Base-by-base conservation (phyloP, 352 stramenopile genomes). In the Globisporangium recalcitrans region DNA sequence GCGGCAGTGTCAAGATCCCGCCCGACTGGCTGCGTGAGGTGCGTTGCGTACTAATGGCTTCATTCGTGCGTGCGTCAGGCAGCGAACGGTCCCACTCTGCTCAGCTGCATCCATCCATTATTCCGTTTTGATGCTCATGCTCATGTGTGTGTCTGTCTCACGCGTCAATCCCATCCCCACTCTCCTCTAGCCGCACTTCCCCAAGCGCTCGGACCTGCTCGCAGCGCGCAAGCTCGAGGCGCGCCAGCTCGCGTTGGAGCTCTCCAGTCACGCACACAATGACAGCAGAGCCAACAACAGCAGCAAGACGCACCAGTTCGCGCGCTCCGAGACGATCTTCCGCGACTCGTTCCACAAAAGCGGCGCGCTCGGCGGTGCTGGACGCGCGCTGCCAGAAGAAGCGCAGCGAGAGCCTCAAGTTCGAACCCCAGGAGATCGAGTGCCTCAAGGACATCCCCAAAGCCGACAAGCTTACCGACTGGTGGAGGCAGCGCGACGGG, bases 361-460 rank as follows among this genome's bases (percentile, higher is more conserved):
- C 24, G 80, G 78, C 4, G 82, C 78, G 82, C 11, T 60, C 71
- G 3, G 69, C 62, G 9, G 36, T 83, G 31, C 34, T 87, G 13
- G 63, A 68, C 29, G 54, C 72, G 51, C 69, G 78, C 11, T 62
- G 71, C 3, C 40, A 66, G 1, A 70, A 74, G 19, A 71, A 66
- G 26, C 72, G 67, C 4, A 52, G 70, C 8, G 78, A 70, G 26
- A 82, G 67, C 52, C 69, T 88, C 13, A 71, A 73, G 60, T 88
- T 87, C 61, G 73, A 89, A 36, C 76, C 77, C 14, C 64, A 58
- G 2, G 77, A 88, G 56, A 74, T 88, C 58, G 69, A 78, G 65
- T 63, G 78, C 0, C 61, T 87, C 8, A 38, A 48, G 7, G 77
- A 87, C 38, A 84, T 85, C 36, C 81, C 81, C 22, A 85, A 79